Evolutionary conservation across 768 basidiomycete species (phyloP).

Genomic region (Aureoboletus auriporus): DNA sequence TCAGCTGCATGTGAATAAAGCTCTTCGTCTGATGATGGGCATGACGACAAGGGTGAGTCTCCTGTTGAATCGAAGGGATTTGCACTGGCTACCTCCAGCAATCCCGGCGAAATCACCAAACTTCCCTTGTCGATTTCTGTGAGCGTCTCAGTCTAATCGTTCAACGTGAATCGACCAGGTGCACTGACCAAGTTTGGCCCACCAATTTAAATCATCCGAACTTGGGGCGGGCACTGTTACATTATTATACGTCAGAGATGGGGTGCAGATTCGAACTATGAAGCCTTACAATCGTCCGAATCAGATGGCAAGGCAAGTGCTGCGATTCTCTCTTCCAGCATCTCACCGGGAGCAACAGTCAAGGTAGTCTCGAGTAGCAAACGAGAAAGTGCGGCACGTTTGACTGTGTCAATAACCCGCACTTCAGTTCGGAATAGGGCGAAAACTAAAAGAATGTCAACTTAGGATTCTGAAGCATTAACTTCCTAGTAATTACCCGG

Average conservation of each 20-base stretch:
- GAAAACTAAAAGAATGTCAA: slow-evolving; percentile 53
- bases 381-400: slow-evolving; percentile 65
- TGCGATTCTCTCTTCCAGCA: slow-evolving; percentile 67
- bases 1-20: slow-evolving; percentile 70
- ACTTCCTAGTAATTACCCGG: slow-evolving; percentile 52
- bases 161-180: background rate
- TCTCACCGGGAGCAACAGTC: slow-evolving; percentile 61
- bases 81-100: slow-evolving; percentile 36
- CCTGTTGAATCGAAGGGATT: slow-evolving; percentile 77
- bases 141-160: background rate
- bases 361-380: slow-evolving; percentile 62
- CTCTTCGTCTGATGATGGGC: slow-evolving; percentile 82
- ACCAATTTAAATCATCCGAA: slow-evolving; percentile 74
- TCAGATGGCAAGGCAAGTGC: slow-evolving; percentile 47
- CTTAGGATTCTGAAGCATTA: slow-evolving; percentile 1
- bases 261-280: background rate
- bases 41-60: slow-evolving; percentile 66
- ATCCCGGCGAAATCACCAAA: slow-evolving; percentile 34
- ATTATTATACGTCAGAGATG: slow-evolving; percentile 4
- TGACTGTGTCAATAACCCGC: slow-evolving; percentile 72
- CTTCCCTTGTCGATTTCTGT: slow-evolving; percentile 17
- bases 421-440: slow-evolving; percentile 77
- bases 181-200: slow-evolving; percentile 62
- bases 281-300: slow-evolving; percentile 28
- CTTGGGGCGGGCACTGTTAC: slow-evolving; percentile 79